phyloP scores from a whole-genome alignment of 2,329 filamentous ascomycete genomes.

The Botrytis cinerea region DNA sequence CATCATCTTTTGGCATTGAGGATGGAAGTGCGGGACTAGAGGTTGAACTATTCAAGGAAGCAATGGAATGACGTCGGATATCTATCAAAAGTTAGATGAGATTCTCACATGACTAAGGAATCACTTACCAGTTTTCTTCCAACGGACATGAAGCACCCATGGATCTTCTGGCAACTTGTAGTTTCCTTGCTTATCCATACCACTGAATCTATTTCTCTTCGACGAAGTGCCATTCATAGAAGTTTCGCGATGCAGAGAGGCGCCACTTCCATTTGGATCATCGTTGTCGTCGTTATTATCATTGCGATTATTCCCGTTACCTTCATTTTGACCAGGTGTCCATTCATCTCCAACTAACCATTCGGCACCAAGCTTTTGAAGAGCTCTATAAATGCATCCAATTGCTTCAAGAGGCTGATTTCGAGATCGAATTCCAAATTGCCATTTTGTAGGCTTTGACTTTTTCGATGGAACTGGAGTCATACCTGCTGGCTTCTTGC shows the following conservation, averaged over 20 bases:
- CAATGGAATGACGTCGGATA: conserved; percentile 45
- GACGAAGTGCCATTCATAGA: conserved; percentile 40
- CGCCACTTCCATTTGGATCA: conserved; percentile 41
- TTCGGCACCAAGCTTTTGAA: conserved; percentile 82
- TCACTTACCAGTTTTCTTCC: conserved; percentile 77
- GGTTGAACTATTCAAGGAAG: conserved; percentile 40
- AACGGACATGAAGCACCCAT: conserved; percentile 91
- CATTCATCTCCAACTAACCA: conserved; percentile 73
- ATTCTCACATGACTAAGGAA: conserved; percentile 52
- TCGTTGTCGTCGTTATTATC: conserved; percentile 39
- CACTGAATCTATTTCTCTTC: conserved; percentile 37
- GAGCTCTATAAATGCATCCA: conserved; percentile 89
- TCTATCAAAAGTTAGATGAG: conserved; percentile 51
- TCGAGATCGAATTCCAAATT: conserved; percentile 93
- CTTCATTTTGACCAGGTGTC: conserved; percentile 20
- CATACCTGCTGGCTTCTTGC: conserved; percentile 60
- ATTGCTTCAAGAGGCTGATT: conserved; percentile 95
- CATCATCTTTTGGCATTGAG: conserved; percentile 24
- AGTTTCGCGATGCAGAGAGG: conserved; percentile 43
- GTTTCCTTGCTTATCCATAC: conserved; percentile 57
- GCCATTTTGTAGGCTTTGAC: conserved; percentile 84
- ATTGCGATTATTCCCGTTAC: neutral
- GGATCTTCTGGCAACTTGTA: conserved; percentile 91
- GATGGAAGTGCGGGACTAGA: conserved; percentile 35
- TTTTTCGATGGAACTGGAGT: conserved; percentile 70